phyloP scores from a whole-genome alignment of 1,284 basidiomycete genomes.

The Moniliophthora roreri region DNA sequence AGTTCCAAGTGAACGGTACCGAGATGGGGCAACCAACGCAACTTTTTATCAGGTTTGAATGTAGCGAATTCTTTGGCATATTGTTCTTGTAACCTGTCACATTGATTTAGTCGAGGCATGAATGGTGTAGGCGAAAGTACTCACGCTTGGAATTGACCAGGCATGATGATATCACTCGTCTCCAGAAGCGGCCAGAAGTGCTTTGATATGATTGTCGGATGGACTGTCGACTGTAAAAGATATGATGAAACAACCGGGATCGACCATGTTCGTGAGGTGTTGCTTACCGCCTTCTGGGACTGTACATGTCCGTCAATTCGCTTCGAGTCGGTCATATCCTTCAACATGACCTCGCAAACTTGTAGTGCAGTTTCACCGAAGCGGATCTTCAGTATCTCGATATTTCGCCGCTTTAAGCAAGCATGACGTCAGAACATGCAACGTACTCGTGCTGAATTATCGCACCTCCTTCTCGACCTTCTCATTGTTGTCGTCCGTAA shows the following conservation, averaged over 20 bases:
- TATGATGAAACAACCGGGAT: not conserved
- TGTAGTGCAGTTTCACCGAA: conserved; percentile 91
- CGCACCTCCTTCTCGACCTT: conserved; percentile 86
- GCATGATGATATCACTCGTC: conserved; percentile 71
- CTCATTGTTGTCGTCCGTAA: conserved; percentile 78
- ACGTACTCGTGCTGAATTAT: conserved; percentile 20
- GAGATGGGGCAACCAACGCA: conserved; percentile 85
- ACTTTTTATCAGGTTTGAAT: conserved; percentile 89
- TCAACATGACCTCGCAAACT: conserved; percentile 95
- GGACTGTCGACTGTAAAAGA: conserved; percentile 59
- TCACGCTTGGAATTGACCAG: conserved; percentile 79
- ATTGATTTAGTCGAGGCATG: conserved; percentile 3
- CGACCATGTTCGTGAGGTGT: conserved; percentile 3
- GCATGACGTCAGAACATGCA: not conserved
- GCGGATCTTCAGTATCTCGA: conserved; percentile 90
- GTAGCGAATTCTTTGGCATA: conserved; percentile 76
- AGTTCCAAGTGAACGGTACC: conserved; percentile 81
- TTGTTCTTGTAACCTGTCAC: conserved; percentile 62
- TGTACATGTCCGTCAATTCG: conserved; percentile 85
- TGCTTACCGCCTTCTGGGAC: conserved; percentile 62
- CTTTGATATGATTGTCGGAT: conserved; percentile 87
- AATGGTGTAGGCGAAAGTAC: conserved; percentile 24
- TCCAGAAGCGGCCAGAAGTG: conserved; percentile 92
- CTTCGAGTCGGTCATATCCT: conserved; percentile 92
- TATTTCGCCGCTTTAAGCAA: conserved; percentile 70